Conservation (phyloP, 2,329 filamentous ascomycete genomes). For the Zymoseptoria tritici region DNA sequence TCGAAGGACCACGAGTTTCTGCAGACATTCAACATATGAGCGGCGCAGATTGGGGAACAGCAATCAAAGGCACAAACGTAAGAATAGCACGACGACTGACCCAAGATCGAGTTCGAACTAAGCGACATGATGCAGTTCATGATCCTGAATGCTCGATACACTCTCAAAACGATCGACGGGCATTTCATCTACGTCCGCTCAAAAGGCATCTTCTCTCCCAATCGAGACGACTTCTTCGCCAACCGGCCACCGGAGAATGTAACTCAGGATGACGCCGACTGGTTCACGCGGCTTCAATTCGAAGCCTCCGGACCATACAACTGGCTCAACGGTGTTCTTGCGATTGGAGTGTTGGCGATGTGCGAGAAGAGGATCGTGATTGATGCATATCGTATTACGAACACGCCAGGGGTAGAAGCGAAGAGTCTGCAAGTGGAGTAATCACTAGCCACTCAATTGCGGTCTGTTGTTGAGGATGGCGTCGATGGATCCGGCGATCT, state of each 20-base stretch:
- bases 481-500: slow-evolving; percentile 22
- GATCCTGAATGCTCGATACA: slow-evolving; percentile 19
- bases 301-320: slow-evolving; percentile 17
- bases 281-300: slow-evolving; percentile 21
- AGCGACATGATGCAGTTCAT: slow-evolving; percentile 11
- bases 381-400: slow-evolving; percentile 20
- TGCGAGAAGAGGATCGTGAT: slow-evolving; percentile 17
- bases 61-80: slow-evolving; percentile 8
- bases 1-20: slow-evolving; percentile 16
- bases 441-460: neutral
- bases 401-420: slow-evolving; percentile 11
- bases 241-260: slow-evolving; percentile 5
- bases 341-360: slow-evolving; percentile 19
- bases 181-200: slow-evolving; percentile 17
- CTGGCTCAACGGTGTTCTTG: slow-evolving; percentile 20
- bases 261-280: slow-evolving; percentile 18
- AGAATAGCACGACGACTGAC: neutral
- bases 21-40: slow-evolving; percentile 15
- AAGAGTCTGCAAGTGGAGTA: neutral
- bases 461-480: slow-evolving; percentile 19
- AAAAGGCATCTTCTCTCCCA: slow-evolving; percentile 14
- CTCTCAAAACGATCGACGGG: slow-evolving; percentile 17
- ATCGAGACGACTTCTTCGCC: neutral
- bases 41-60: slow-evolving; percentile 19
- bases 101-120: neutral